Conservation (phyloP, 768 basidiomycete genomes). For the Tricholoma flavovirens region DNA sequence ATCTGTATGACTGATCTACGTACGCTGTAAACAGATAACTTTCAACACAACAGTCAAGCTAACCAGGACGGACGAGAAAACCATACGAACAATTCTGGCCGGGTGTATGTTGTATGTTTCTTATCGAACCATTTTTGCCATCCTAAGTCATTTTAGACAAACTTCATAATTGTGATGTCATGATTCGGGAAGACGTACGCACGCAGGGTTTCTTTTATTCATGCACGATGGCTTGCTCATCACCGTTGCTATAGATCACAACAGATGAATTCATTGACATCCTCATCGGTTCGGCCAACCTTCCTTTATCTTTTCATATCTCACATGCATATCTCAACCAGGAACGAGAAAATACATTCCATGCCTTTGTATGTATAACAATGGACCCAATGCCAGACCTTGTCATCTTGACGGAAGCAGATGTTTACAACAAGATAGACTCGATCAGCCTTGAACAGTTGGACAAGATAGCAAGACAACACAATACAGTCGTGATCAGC, state of each 20-base stretch:
- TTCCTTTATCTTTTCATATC: not conserved
- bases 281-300: constrained; percentile 62
- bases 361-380: constrained; percentile 64
- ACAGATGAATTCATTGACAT: constrained; percentile 98
- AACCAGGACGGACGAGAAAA: constrained; percentile 92
- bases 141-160: constrained; percentile 50
- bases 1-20: constrained; percentile 27
- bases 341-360: constrained; percentile 94
- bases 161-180: constrained; percentile 91
- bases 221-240: constrained; percentile 3
- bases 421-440: constrained; percentile 97
- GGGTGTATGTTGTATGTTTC: constrained; percentile 71
- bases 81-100: constrained; percentile 87
- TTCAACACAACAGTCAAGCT: constrained; percentile 91
- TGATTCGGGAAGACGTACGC: constrained; percentile 95
- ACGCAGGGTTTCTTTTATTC: not conserved
- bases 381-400: not conserved
- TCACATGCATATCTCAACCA: constrained; percentile 20
- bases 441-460: constrained; percentile 78
- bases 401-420: constrained; percentile 27
- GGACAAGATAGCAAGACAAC: constrained; percentile 76
- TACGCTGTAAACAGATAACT: constrained; percentile 54
- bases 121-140: not conserved
- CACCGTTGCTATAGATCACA: constrained; percentile 56
- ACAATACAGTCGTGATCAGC: constrained; percentile 89